Conservation (phyloP, 495 filamentous ascomycete species). For the Cetradonia linearis region DNA sequence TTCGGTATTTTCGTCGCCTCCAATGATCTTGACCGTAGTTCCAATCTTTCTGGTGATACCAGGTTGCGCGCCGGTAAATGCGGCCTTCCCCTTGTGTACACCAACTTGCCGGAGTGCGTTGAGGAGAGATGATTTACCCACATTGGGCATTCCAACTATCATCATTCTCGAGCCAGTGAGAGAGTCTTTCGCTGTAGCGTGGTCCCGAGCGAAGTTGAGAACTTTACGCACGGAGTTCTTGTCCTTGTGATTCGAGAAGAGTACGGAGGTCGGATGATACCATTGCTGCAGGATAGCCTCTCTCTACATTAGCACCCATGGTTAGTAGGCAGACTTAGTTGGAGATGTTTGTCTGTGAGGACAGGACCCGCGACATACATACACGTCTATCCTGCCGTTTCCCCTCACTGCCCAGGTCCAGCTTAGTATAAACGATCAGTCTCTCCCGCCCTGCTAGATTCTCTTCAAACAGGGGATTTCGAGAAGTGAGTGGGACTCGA, state of each 20-base stretch:
- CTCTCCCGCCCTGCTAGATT: conserved; percentile 57
- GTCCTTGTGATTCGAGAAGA: conserved; percentile 52
- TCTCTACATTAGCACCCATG: conserved; percentile 14
- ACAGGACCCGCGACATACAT: conserved; percentile 10
- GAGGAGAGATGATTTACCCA: conserved; percentile 79
- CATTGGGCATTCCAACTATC: conserved; percentile 95
- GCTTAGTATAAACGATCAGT: conserved; percentile 85
- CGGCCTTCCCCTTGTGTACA: conserved; percentile 61
- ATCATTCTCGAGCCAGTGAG: conserved; percentile 66
- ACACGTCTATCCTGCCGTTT: conserved; percentile 26
- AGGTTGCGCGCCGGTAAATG: conserved; percentile 73
- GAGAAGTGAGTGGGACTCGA: conserved; percentile 73
- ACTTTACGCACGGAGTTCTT: conserved; percentile 42
- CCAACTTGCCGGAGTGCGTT: conserved; percentile 70
- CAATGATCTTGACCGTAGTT: conserved; percentile 71
- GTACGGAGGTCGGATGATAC: conserved; percentile 47
- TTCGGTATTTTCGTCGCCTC: conserved; percentile 37
- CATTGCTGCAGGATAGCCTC: conserved; percentile 46
- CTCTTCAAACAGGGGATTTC: conserved; percentile 86
- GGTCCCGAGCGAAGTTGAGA: conserved; percentile 45
- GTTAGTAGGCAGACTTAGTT: background rate
- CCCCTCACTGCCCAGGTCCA: conserved; percentile 53
- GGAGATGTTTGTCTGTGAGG: background rate
- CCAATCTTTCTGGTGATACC: conserved; percentile 81
- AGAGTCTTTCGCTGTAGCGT: conserved; percentile 37